Conservation (phyloP, 257 asterid species). For the Lavandula angustifolia region DNA sequence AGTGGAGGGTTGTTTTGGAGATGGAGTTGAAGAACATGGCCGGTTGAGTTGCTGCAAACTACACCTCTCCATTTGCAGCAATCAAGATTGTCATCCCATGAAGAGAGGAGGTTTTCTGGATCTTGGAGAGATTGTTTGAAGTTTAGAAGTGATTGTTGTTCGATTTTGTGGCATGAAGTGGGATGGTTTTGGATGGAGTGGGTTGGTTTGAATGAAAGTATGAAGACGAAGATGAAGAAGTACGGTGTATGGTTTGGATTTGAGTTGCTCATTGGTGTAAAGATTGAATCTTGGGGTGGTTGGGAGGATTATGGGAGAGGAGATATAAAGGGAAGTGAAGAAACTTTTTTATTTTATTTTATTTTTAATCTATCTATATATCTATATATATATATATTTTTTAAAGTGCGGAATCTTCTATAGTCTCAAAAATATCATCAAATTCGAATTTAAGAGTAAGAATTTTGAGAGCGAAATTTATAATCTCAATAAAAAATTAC, state of each 20-base stretch:
- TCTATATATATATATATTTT: too few relatives aligned
- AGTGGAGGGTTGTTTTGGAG: background rate
- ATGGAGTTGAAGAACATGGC: conserved; percentile 19
- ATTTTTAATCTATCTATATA: too few relatives aligned
- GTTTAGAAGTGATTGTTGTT: conserved; percentile 30
- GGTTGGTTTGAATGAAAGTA: background rate
- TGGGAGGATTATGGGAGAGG: too few relatives aligned
- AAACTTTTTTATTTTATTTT: too few relatives aligned
- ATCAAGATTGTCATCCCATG: conserved; percentile 20
- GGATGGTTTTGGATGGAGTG: background rate
- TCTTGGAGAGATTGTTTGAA: conserved; percentile 19
- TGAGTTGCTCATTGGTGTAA: background rate
- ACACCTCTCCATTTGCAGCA: conserved; percentile 33
- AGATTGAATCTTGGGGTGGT: too few relatives aligned
- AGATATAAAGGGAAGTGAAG: too few relatives aligned
- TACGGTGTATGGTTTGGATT: background rate
- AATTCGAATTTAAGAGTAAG: too few relatives aligned
- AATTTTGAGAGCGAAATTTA: too few relatives aligned
- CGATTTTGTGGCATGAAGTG: conserved; percentile 6
- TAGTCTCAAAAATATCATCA: too few relatives aligned
- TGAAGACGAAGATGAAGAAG: background rate
- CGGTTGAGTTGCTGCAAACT: conserved; percentile 20
- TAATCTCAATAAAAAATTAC: too few relatives aligned
- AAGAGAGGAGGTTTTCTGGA: conserved; percentile 13
- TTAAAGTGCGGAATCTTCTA: too few relatives aligned